A percentile compares a stretch with the other conserved stretches of the same genome.
These are phyloP conservation scores for Crataegus laevigata DNA, from an alignment of 306 rosid species.

Conservation along the genomic window DNA sequence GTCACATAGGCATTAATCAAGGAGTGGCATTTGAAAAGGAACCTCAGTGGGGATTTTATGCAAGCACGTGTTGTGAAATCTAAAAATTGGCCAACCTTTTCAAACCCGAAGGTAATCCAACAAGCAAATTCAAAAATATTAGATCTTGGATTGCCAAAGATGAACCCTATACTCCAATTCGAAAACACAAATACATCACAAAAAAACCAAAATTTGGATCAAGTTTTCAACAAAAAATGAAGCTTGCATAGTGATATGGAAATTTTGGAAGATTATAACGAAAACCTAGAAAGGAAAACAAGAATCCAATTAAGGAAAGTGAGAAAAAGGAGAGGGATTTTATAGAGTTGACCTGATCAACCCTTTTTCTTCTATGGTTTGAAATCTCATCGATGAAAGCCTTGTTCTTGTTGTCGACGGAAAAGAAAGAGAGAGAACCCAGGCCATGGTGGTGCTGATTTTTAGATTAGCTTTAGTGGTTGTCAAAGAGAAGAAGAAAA, in stretches of 20 bases:
- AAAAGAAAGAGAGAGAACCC: too few relatives aligned
- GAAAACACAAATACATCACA: conserved; percentile 13
- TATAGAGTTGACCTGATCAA: conserved; percentile 4
- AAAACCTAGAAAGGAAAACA: not conserved
- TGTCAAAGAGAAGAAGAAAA: too few relatives aligned
- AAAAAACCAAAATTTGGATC: conserved; percentile 20
- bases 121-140: conserved; percentile 2
- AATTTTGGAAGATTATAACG: too few relatives aligned
- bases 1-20: conserved; percentile 30
- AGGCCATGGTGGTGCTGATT: too few relatives aligned
- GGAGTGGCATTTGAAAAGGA: conserved; percentile 27
- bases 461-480: too few relatives aligned
- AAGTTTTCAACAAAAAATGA: conserved; percentile 1
- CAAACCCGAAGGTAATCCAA: conserved; percentile 36
- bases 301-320: not conserved
- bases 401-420: too few relatives aligned
- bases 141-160: conserved; percentile 26
- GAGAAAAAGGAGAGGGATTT: not conserved
- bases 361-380: too few relatives aligned
- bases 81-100: conserved; percentile 26
- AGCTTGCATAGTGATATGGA: not conserved
- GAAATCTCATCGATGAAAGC: too few relatives aligned
- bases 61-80: conserved; percentile 35
- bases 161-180: conserved; percentile 46
- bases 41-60: conserved; percentile 36